Evolutionary conservation across 2,329 filamentous ascomycete species (phyloP), one percentile per base, ranked within the genome.

Genomic region (Aspergillus sojae): DNA sequence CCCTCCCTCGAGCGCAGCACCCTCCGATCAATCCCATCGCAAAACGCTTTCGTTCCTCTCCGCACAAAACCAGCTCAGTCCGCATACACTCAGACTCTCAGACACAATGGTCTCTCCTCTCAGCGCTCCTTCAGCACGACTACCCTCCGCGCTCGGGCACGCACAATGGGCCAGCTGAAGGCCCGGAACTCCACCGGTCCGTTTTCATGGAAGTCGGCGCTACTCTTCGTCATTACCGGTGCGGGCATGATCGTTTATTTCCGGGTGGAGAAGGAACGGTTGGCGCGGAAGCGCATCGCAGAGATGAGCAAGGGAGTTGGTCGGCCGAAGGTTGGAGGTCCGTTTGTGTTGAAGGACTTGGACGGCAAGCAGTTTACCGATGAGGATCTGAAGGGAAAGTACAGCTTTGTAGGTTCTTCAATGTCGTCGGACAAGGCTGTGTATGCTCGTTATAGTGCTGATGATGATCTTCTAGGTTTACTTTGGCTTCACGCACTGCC

Each of bases 401-500:
- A 97, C 81, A 79, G 74, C 65, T 78, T 83, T 71, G 81, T 83
- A 70, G 65, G 80, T 75, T 26, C 46, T 2, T 14, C n/a, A 21
- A 7, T 39, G 14, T 14, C 21, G 14, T 4, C 19, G 21, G 30
- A 14, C 30, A 54, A 54, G 23, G 23, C 2, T 16, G 6, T n/a
- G n/a, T 9, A 53, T 34, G 5, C 21, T 41, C 26, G 26, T 19
- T 10, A 48, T 6, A 19, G 21, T 57, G 48, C 65, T 70, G 41
- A 65, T 53, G 19, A 9, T 36, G 34, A 1, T 52, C 30, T 14
- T 21, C 30, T 64, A 95, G 92, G 89, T 98, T 43, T 99, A 99
- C 82, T 99, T 99, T 77, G 95, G 95, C 73, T 99, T 99, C 85
- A 94, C 93, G 10, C 94, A 97, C 79, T 99, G 95, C 78, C 95